Base-by-base conservation (phyloP, 2,329 filamentous ascomycete genomes). In the Byssochlamys sp. region DNA sequence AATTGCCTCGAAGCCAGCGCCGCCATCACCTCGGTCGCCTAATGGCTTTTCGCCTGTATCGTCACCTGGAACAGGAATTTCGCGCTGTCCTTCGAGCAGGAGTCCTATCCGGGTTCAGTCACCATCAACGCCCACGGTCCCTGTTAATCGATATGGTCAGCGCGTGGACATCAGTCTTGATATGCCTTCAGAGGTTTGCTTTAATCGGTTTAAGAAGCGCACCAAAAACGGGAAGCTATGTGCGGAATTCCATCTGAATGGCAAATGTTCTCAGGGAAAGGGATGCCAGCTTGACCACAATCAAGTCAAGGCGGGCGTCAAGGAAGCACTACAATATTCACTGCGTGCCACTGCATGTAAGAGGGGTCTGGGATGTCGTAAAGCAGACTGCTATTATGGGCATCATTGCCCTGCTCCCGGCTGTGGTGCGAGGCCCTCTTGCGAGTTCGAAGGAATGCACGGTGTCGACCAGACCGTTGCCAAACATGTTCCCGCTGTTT, bases 161-260 rank as follows among this genome's bases (percentile, higher is more conserved):
- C 49, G 49, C 10, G 49, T 51, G 6, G 49, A 51, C 10, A 12
- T 10, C 5, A 19, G 7, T 5, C 49, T 51, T 14, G 12, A 12
- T 14, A 14, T 7, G 12, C 49, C 49, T 6, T 51, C 49, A 2
- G 27, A 51, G 10, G 25, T 14, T 2, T 26, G 3, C 7, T 26
- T 28, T 24, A 51, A 14, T 28, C 24, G 49, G 14, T 24, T 51
- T 24, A 14, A 10, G 12, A 51, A 27, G 24, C 49, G 70, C 24
- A 66, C 66, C 12, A 57, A 58, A 11, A 61, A 63, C 1, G 61
- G 66, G 9, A 78, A 78, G 58, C 69, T 77, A 0, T 79, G 77
- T 63, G 78, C 78, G 58, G 68, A 67, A n/a, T 71, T 70, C 57
- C 72, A 77, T 55, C 66, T 79, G 0, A 66, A 67, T 4, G 62